Percentiles rank a stretch among this genome's conserved stretches.
These are phyloP conservation scores for Flammula alnicola DNA, from an alignment of 1,284 basidiomycete species.

Conservation along the genomic window DNA sequence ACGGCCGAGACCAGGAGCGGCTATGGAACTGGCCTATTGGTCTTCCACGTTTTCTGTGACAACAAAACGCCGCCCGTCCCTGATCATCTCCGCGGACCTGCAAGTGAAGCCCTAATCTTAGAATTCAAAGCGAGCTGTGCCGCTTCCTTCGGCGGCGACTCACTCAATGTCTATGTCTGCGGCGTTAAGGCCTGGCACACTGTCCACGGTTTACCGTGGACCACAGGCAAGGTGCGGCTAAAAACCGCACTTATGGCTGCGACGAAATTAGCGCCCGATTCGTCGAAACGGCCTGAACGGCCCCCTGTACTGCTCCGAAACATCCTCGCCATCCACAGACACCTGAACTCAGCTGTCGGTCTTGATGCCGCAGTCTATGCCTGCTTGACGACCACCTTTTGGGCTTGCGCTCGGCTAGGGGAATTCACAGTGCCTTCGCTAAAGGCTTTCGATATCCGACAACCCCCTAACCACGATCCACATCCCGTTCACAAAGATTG, in stretches of 20 bases:
- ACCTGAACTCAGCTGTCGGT: constrained; percentile 24
- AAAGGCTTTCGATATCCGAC: background rate
- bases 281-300: background rate
- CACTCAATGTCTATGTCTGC: constrained; percentile 31
- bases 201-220: constrained; percentile 31
- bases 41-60: constrained; percentile 14
- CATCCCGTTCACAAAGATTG: too few relatives aligned
- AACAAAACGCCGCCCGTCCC: background rate
- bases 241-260: constrained; percentile 12
- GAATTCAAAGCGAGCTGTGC: too few relatives aligned
- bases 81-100: constrained; percentile 7
- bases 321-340: background rate
- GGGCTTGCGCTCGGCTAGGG: too few relatives aligned
- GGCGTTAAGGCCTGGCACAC: constrained; percentile 37
- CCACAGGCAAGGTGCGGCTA: too few relatives aligned
- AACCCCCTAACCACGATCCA: background rate
- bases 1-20: constrained; percentile 14
- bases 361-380: constrained; percentile 34
- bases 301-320: background rate
- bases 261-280: background rate
- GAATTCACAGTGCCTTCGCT: constrained; percentile 31
- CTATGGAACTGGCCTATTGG: constrained; percentile 11
- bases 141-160: too few relatives aligned
- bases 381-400: constrained; percentile 36
- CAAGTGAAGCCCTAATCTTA: background rate